A percentile compares a stretch with the other conserved stretches of the same genome.
phyloP scores from a whole-genome alignment of 208 protist species.

The Blechomonas ayalai region DNA sequence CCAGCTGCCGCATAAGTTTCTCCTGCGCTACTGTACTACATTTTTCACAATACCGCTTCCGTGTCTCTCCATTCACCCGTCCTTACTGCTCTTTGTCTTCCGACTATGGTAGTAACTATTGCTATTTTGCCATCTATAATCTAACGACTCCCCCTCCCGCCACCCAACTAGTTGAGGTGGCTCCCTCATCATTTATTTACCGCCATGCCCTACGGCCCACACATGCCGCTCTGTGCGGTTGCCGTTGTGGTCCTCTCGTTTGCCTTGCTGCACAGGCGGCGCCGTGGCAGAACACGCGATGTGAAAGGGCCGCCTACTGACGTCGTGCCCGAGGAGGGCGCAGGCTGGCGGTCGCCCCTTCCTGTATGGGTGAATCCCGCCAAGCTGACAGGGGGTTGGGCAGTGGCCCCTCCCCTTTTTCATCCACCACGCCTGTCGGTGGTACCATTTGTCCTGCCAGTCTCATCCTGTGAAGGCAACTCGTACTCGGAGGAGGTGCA shows the following conservation, averaged over 20 bases:
- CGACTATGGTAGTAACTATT: too few species aligned
- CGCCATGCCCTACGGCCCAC: too few species aligned
- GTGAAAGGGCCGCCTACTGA: not conserved
- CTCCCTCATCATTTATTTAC: too few species aligned
- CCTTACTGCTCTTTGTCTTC: too few species aligned
- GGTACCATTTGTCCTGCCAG: slow-evolving; percentile 20
- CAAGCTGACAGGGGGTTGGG: slow-evolving; percentile 22
- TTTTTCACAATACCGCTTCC: too few species aligned
- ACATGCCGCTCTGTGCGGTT: not conserved
- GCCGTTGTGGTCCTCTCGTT: not conserved
- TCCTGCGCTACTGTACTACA: too few species aligned
- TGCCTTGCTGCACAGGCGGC: not conserved
- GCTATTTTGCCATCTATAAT: too few species aligned
- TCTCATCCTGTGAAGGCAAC: not conserved
- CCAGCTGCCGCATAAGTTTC: too few species aligned
- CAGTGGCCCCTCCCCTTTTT: slow-evolving; percentile 34
- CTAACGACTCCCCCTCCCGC: too few species aligned
- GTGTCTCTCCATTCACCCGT: too few species aligned
- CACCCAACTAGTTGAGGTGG: too few species aligned
- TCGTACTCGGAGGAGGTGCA: too few species aligned
- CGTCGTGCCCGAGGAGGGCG: not conserved
- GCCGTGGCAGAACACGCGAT: not conserved
- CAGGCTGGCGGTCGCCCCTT: slow-evolving; percentile 4
- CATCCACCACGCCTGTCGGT: slow-evolving; percentile 29
- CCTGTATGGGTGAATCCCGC: slow-evolving; percentile 15